A percentile compares a stretch with the other conserved stretches of the same genome.
Evolutionary conservation across 1,139 yeast genomes (phyloP).

Genomic region (Lodderomyces metapsilosis): DNA sequence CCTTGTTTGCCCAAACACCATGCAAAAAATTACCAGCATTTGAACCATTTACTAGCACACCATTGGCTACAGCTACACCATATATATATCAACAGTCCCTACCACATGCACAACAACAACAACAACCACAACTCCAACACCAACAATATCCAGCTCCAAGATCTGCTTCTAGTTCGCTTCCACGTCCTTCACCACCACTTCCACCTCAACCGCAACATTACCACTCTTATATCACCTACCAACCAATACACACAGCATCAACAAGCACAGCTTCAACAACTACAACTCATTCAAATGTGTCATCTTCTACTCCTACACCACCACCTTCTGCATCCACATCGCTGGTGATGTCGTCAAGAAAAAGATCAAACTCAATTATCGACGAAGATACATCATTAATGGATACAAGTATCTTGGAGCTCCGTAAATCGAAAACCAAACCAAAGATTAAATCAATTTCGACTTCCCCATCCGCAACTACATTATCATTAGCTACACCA

Average conservation of each 20-base stretch:
- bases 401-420: constrained; percentile 15
- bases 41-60: constrained; percentile 17
- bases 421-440: constrained; percentile 9
- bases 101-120: not conserved
- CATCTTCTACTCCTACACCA: constrained; percentile 14
- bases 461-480: constrained; percentile 9
- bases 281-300: not conserved
- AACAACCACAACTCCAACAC: not conserved
- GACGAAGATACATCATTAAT: constrained; percentile 5
- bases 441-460: constrained; percentile 7
- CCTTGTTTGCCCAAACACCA: constrained; percentile 8
- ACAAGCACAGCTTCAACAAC: constrained; percentile 2
- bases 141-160: not conserved
- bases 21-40: constrained; percentile 26
- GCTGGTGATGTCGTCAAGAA: not conserved
- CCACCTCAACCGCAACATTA: constrained; percentile 1
- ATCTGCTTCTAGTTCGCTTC: not conserved
- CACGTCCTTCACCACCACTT: not conserved
- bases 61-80: constrained; percentile 3
- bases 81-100: not conserved
- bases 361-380: not conserved
- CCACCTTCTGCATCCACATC: constrained; percentile 4
- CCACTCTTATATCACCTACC: constrained; percentile 9
- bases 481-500: constrained; percentile 6
- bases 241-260: constrained; percentile 10